phyloP scores from a whole-genome alignment of 1,284 basidiomycete genomes.

The Fomitopsis pinicola region DNA sequence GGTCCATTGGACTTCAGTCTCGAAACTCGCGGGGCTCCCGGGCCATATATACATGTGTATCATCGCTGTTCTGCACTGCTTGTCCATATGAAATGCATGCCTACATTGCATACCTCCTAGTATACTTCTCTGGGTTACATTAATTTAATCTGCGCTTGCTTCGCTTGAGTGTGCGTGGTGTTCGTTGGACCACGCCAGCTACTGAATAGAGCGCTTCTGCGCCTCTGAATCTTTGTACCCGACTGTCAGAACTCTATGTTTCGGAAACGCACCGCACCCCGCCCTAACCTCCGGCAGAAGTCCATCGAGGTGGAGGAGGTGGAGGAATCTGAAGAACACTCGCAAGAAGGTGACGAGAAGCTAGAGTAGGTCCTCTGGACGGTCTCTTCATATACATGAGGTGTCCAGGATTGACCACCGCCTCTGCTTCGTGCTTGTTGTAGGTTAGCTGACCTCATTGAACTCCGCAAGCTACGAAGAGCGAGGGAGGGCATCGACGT shows the following conservation, averaged over 20 bases:
- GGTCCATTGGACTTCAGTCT: background rate
- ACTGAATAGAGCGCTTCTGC: background rate
- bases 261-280: constrained; percentile 62
- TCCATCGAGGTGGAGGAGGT: constrained; percentile 38
- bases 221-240: background rate
- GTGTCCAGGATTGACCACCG: background rate
- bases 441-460: constrained; percentile 80
- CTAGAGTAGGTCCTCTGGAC: constrained; percentile 42
- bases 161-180: too few relatives aligned
- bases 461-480: constrained; percentile 76
- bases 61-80: background rate
- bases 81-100: background rate
- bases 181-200: background rate
- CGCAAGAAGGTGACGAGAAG: constrained; percentile 38
- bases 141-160: background rate
- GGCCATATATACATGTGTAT: background rate
- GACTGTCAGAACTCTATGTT: constrained; percentile 35
- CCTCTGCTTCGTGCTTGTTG: background rate
- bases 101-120: background rate
- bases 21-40: background rate
- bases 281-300: constrained; percentile 43
- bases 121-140: background rate
- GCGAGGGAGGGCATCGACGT: constrained; percentile 84
- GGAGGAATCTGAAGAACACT: constrained; percentile 24
- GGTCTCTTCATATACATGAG: constrained; percentile 1